A percentile compares a stretch with the other conserved stretches of the same genome.
These are phyloP conservation scores for Teratosphaeria nubilosa DNA, from an alignment of 2,329 filamentous ascomycete species.

Conservation along the genomic window DNA sequence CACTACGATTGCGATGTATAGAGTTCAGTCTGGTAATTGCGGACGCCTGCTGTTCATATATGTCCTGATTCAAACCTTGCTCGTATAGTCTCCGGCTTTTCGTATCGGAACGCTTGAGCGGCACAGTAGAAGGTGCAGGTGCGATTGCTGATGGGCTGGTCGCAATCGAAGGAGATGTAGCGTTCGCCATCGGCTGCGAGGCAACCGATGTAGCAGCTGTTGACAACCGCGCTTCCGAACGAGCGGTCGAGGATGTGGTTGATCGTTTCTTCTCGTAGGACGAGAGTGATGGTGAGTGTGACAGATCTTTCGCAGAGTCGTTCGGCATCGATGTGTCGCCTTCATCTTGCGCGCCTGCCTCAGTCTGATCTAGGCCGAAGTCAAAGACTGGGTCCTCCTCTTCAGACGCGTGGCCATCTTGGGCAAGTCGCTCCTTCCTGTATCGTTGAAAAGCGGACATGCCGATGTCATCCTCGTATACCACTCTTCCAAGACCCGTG, in stretches of 20 bases:
- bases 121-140: conserved; percentile 22
- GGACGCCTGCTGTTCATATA: conserved; percentile 70
- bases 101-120: conserved; percentile 54
- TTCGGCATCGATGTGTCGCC: conserved; percentile 33
- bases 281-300: conserved; percentile 45
- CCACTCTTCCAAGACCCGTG: conserved; percentile 52
- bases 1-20: conserved; percentile 53
- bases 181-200: conserved; percentile 49
- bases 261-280: conserved; percentile 68
- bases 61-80: conserved; percentile 66
- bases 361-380: conserved; percentile 23
- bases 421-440: conserved; percentile 44
- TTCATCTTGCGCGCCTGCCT: conserved; percentile 31
- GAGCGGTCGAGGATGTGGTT: conserved; percentile 70
- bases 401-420: conserved; percentile 25
- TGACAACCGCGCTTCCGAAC: conserved; percentile 61
- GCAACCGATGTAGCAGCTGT: conserved; percentile 81
- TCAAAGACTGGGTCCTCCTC: conserved; percentile 22
- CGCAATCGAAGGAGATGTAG: conserved; percentile 26
- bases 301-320: conserved; percentile 30
- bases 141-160: conserved; percentile 50
- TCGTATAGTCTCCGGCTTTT: conserved; percentile 73
- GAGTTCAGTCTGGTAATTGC: conserved; percentile 72
- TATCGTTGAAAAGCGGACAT: conserved; percentile 75
- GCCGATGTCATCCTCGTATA: conserved; percentile 82